Percentiles rank a stretch among this genome's conserved stretches.
Conservation (phyloP, 2,329 filamentous ascomycete species). For the Hypoxylon sp. region DNA sequence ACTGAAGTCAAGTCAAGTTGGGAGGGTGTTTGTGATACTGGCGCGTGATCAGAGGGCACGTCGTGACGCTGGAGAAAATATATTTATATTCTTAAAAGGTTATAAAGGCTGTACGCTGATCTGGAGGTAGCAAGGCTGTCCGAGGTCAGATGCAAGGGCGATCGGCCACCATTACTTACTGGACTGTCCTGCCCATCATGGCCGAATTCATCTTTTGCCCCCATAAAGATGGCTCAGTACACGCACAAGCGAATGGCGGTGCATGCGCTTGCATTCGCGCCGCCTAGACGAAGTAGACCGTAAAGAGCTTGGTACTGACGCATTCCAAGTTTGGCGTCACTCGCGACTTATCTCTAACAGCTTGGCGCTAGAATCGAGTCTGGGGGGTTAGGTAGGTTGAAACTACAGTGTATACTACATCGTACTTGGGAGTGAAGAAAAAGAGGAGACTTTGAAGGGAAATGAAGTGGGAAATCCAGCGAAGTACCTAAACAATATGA, state of each 20-base stretch:
- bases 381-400: constrained; percentile 14
- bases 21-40: constrained; percentile 35
- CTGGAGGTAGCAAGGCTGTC: constrained; percentile 13
- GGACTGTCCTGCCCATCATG: constrained; percentile 9
- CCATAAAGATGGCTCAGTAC: constrained; percentile 6
- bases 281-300: background rate
- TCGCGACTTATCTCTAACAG: constrained; percentile 37
- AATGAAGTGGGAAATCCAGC: background rate
- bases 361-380: constrained; percentile 33
- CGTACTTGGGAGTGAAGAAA: background rate
- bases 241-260: constrained; percentile 16
- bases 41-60: constrained; percentile 40
- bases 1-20: constrained; percentile 1
- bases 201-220: constrained; percentile 11
- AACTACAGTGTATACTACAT: background rate
- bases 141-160: constrained; percentile 29
- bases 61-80: constrained; percentile 15
- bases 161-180: constrained; percentile 1
- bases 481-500: background rate
- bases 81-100: constrained; percentile 30
- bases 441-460: background rate
- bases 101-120: constrained; percentile 10
- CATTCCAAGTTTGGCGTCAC: constrained; percentile 22
- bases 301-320: constrained; percentile 21
- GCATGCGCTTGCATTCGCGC: constrained; percentile 20